Conservation (phyloP, 2,329 filamentous ascomycete genomes). For the Stachybotrys chartarum region DNA sequence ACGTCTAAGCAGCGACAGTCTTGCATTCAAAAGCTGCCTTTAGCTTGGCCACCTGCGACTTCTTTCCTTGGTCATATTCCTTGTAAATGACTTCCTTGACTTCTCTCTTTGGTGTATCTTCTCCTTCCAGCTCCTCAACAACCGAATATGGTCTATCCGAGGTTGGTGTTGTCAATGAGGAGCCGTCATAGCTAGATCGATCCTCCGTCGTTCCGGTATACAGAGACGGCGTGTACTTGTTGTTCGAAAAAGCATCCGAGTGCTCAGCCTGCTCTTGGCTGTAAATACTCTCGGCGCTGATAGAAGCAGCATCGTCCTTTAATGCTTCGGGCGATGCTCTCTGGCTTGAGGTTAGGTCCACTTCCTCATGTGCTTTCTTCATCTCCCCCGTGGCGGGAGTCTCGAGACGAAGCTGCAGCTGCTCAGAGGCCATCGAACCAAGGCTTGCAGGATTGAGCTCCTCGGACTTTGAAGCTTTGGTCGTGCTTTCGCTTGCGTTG, state of each 20-base stretch:
- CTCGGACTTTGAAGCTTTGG: constrained; percentile 5
- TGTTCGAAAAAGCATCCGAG: constrained; percentile 18
- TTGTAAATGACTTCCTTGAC: constrained; percentile 11
- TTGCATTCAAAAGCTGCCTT: background rate
- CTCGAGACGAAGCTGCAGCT: background rate
- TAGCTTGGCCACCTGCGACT: background rate
- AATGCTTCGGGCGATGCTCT: constrained; percentile 1
- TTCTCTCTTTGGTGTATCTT: constrained; percentile 23
- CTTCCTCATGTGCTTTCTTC: constrained; percentile 1
- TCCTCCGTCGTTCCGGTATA: constrained; percentile 30
- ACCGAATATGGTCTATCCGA: constrained; percentile 27
- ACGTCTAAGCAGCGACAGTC: background rate
- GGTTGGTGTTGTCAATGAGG: constrained; percentile 29
- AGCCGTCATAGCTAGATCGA: constrained; percentile 28
- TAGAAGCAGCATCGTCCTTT: constrained; percentile 6
- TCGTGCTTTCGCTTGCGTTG: background rate
- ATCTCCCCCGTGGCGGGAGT: constrained; percentile 9
- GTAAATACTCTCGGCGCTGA: constrained; percentile 2
- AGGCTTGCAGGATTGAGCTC: constrained; percentile 4
- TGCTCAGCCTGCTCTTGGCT: constrained; percentile 16
- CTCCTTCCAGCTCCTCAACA: constrained; percentile 20
- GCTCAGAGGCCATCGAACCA: background rate
- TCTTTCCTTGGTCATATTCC: constrained; percentile 11
- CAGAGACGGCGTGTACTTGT: constrained; percentile 29
- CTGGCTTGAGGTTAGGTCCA: background rate